Base-by-base conservation (phyloP, 495 filamentous ascomycete species). In the Penicillium psychrofluorescens region DNA sequence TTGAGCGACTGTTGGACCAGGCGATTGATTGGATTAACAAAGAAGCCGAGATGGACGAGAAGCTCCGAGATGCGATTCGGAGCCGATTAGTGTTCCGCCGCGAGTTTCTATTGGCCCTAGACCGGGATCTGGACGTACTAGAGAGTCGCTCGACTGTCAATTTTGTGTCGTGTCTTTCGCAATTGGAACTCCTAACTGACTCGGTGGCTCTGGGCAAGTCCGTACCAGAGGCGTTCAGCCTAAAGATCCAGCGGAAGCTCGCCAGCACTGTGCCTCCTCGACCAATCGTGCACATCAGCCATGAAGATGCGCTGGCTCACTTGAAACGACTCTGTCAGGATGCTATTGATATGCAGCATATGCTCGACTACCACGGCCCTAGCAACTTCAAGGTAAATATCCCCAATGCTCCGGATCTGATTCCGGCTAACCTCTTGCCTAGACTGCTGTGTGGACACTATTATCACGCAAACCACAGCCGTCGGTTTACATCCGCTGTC, bases 251-350 rank as follows among this genome's bases (percentile, higher is more conserved):
- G 57, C 78, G 94, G 10, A 83, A 80, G 48, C 68, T 98, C 6
- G 88, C 92, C 7, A 95, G 88, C 54, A 95, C 87, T 5, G 87
- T 95, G 41, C 92, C 92, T 4, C 94, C 92, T 16, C 80, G 91
- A 22, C 88, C 91, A 7, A 90, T 96, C 51, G 85, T 95, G 11
- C 76, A 85, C 29, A 74, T 87, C 30, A 77, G 73, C 33, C 80
- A 85, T 40, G 78, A 82, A 14, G 81, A 87, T 55, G 88, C 90
- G 6, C 75, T 80, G 49, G 64, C 64, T 44, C 80, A 85, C 51
- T 71, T 95, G 51, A 76, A 76, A 52, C 77, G 78, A 29, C 61
- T 95, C 22, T 87, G 82, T 59, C 67, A 77, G 44, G 85, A 96
- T 59, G 84, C 78, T n/a, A 65, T 75, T 31, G 81, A 87, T 43